Evolutionary conservation across 2,329 filamentous ascomycete species (phyloP).

Genomic region (Fusarium sp.): DNA sequence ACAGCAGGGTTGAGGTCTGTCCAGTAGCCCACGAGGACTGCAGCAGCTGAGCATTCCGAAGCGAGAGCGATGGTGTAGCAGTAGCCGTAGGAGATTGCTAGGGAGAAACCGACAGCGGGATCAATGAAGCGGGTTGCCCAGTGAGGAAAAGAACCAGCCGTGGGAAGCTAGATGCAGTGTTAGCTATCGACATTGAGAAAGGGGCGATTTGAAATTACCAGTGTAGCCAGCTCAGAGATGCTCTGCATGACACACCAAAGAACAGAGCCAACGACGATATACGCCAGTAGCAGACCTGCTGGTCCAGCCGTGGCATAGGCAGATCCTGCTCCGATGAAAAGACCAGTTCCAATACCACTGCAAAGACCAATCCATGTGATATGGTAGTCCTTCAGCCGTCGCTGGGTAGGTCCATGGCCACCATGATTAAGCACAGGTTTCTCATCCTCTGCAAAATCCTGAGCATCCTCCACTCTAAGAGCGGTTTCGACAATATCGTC

Average conservation of each 20-base stretch:
- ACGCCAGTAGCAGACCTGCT: conserved; percentile 38
- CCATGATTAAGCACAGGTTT: conserved; percentile 39
- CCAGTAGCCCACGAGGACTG: conserved; percentile 39
- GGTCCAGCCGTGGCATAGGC: conserved; percentile 41
- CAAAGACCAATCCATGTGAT: conserved; percentile 43
- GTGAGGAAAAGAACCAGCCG: conserved; percentile 41
- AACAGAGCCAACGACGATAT: conserved; percentile 35
- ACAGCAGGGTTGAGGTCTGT: conserved; percentile 39
- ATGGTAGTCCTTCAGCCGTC: conserved; percentile 38
- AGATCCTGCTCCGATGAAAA: conserved; percentile 41
- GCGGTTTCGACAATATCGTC: conserved; percentile 22
- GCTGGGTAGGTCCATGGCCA: conserved; percentile 37
- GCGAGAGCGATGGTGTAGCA: conserved; percentile 41
- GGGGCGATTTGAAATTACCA: conserved; percentile 19
- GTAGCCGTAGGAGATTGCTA: conserved; percentile 42
- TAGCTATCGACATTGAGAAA: background rate
- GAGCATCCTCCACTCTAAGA: background rate
- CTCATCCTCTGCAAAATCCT: conserved; percentile 1
- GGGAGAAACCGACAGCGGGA: conserved; percentile 36
- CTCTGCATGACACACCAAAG: conserved; percentile 44
- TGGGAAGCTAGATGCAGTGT: conserved; percentile 27
- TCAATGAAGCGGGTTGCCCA: conserved; percentile 44
- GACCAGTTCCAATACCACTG: conserved; percentile 39
- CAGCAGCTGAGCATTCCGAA: conserved; percentile 38
- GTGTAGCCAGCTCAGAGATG: conserved; percentile 39